Evolutionary conservation across 2,329 filamentous ascomycete genomes (phyloP).

Genomic region (Penicillium sp.): DNA sequence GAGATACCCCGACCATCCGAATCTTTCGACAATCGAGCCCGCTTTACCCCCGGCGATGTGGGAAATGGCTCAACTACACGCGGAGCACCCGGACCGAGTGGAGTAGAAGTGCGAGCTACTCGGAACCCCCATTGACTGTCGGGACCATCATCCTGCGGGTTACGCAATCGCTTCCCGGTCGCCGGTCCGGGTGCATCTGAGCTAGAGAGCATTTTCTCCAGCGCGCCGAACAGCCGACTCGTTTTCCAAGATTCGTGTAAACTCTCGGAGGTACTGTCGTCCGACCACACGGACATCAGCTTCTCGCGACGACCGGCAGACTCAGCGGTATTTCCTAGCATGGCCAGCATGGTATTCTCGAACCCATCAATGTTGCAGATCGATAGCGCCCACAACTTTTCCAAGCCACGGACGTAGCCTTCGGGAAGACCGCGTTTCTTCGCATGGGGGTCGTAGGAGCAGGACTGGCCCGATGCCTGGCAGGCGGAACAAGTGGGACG

Average conservation of each 20-base stretch:
- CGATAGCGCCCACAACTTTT: slow-evolving; percentile 48
- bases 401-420: slow-evolving; percentile 48
- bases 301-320: slow-evolving; percentile 33
- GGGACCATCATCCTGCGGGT: slow-evolving; percentile 27
- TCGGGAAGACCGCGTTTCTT: slow-evolving; percentile 50
- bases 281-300: slow-evolving; percentile 42
- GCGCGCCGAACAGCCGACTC: slow-evolving; percentile 38
- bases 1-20: slow-evolving; percentile 10
- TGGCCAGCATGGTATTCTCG: slow-evolving; percentile 42
- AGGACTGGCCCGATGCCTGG: slow-evolving; percentile 40
- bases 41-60: slow-evolving; percentile 29
- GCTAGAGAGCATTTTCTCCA: slow-evolving; percentile 45
- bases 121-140: slow-evolving; percentile 35
- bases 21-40: slow-evolving; percentile 27
- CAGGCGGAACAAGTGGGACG: slow-evolving; percentile 47
- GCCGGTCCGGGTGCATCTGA: slow-evolving; percentile 26
- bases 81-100: slow-evolving; percentile 32
- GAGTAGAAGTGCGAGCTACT: slow-evolving; percentile 30
- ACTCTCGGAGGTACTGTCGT: slow-evolving; percentile 43
- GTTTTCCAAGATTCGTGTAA: slow-evolving; percentile 48
- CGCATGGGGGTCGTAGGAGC: slow-evolving; percentile 46
- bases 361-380: slow-evolving; percentile 47
- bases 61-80: slow-evolving; percentile 30
- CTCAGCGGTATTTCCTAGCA: slow-evolving; percentile 40
- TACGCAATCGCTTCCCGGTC: slow-evolving; percentile 38